These are phyloP conservation scores for Dothistroma septosporum DNA, from an alignment of 2,329 filamentous ascomycete species.

Conservation along the genomic window DNA sequence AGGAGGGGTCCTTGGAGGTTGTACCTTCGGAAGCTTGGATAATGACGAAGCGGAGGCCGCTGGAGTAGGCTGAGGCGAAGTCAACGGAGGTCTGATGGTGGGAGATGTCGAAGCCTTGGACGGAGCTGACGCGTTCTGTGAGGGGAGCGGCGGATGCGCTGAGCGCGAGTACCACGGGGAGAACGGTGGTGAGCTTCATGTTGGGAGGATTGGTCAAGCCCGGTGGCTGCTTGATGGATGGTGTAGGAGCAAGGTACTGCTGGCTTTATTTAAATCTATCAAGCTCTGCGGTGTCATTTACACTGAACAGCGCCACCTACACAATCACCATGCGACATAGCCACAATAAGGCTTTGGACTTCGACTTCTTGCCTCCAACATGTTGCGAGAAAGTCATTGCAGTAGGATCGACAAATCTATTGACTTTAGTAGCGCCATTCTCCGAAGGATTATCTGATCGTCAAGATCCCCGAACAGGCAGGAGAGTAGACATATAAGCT, in stretches of 20 bases:
- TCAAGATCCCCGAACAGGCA: neutral
- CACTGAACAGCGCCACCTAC: neutral
- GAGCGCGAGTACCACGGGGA: neutral
- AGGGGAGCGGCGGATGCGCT: constrained; percentile 5
- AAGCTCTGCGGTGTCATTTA: neutral
- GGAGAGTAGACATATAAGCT: neutral
- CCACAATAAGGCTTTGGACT: neutral
- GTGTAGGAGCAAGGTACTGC: neutral
- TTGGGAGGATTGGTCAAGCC: neutral
- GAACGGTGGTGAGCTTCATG: neutral
- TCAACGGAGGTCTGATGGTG: constrained; percentile 34
- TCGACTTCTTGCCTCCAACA: neutral
- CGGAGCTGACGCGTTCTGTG: constrained; percentile 16
- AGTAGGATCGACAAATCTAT: neutral
- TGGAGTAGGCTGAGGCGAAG: constrained; percentile 32
- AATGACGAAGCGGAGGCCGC: constrained; percentile 34
- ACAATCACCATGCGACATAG: neutral
- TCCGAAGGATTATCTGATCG: no score
- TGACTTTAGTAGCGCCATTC: neutral
- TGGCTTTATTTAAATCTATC: neutral
- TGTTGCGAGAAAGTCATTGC: neutral
- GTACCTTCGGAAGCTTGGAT: constrained; percentile 30
- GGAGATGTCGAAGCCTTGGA: constrained; percentile 36
- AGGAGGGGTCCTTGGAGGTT: constrained; percentile 29
- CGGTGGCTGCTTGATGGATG: neutral